These are phyloP conservation scores for Aspergillus sojae DNA, from an alignment of 2,329 filamentous ascomycete species.

Conservation along the genomic window DNA sequence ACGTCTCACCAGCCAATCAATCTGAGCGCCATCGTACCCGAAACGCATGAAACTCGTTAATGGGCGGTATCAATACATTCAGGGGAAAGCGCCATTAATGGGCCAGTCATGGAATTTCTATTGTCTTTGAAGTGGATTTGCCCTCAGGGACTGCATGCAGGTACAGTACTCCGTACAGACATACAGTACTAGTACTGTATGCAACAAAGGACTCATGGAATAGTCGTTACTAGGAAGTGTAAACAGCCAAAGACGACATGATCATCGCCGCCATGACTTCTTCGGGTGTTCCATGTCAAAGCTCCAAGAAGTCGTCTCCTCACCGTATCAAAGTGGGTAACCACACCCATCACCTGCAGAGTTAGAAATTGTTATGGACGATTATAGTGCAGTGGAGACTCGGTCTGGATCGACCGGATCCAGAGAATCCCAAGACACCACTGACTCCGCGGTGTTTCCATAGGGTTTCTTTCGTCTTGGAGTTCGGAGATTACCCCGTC, in stretches of 20 bases:
- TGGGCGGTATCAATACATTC: not conserved
- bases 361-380: not conserved
- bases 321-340: not conserved
- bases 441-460: not conserved
- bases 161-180: not conserved
- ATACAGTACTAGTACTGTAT: not conserved
- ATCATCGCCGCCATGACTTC: not conserved
- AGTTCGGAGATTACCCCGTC: not conserved
- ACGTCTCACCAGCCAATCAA: not conserved
- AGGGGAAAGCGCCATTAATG: not conserved
- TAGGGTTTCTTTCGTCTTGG: not conserved
- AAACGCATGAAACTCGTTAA: slow-evolving; percentile 4
- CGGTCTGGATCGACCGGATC: slow-evolving; percentile 4
- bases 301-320: not conserved
- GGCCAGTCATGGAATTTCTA: not conserved
- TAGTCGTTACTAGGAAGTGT: not conserved
- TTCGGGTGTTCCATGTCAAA: not conserved
- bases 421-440: not conserved
- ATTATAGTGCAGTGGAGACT: not conserved
- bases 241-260: not conserved
- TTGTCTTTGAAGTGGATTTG: not conserved
- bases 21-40: not conserved
- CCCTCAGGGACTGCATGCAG: not conserved
- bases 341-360: not conserved
- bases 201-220: not conserved